Conservation (phyloP, 106 monocot species). For the Platanthera zijinensis region DNA sequence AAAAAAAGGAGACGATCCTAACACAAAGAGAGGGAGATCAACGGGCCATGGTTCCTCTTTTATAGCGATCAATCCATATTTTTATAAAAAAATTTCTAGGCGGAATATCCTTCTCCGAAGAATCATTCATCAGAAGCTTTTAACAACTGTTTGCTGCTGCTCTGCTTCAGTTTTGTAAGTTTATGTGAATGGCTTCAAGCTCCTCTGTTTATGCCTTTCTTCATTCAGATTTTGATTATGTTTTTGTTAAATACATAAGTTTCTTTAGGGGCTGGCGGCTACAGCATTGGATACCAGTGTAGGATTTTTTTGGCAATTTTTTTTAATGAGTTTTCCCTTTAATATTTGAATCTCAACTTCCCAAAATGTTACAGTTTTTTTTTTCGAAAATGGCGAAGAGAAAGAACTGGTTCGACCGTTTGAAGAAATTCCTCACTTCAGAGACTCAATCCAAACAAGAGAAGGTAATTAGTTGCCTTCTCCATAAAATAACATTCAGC, state of each 20-base stretch:
- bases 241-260: neutral
- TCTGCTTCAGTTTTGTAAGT: neutral
- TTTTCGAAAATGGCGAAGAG: slow-evolving; percentile 46
- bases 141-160: neutral
- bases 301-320: neutral
- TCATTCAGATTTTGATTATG: neutral
- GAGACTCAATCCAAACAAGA: slow-evolving; percentile 42
- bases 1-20: neutral
- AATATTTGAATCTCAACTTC: neutral
- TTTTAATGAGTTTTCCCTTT: neutral
- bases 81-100: too few species aligned
- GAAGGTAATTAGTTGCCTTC: slow-evolving; percentile 31
- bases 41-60: neutral
- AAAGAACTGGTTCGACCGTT: slow-evolving; percentile 44
- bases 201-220: neutral
- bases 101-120: neutral
- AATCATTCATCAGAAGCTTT: neutral
- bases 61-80: neutral
- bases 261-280: neutral
- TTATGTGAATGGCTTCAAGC: neutral
- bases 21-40: neutral
- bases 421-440: slow-evolving; percentile 46
- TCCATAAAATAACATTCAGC: neutral
- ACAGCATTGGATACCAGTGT: neutral
- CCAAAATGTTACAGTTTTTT: slow-evolving; percentile 1